These are phyloP conservation scores for Boehmeria nivea DNA, from an alignment of 306 rosid species.

Conservation along the genomic window DNA sequence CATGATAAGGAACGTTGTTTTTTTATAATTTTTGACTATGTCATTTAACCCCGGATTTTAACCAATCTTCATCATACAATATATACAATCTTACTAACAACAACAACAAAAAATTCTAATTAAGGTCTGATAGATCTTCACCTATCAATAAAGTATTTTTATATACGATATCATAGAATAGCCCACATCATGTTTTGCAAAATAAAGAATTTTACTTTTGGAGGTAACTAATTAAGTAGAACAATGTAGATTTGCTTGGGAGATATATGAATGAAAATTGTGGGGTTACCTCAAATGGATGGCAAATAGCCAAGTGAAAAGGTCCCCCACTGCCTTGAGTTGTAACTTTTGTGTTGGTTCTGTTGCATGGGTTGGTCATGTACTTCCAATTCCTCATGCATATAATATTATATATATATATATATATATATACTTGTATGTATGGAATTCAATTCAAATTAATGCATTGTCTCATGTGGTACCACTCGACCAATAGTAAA, in stretches of 20 bases:
- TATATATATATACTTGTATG: too few relatives aligned
- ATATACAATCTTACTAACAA: too few relatives aligned
- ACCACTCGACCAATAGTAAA: constrained; percentile 16
- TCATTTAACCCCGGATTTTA: too few relatives aligned
- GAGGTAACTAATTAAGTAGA: background rate
- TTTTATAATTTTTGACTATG: too few relatives aligned
- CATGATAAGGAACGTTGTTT: too few relatives aligned
- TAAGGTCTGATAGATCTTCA: too few relatives aligned
- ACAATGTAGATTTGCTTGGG: too few relatives aligned
- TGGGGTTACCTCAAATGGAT: background rate
- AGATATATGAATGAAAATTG: background rate
- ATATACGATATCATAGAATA: too few relatives aligned
- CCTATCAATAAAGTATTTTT: too few relatives aligned
- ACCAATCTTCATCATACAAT: too few relatives aligned
- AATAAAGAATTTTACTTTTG: background rate
- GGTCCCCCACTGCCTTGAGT: constrained; percentile 29
- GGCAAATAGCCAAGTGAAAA: background rate
- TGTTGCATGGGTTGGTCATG: constrained; percentile 14
- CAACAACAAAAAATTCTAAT: too few relatives aligned
- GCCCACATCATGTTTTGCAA: background rate
- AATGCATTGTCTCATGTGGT: constrained; percentile 16
- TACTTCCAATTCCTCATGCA: constrained; percentile 17
- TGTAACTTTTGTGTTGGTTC: constrained; percentile 19
- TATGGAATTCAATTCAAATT: background rate
- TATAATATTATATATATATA: background rate